Evolutionary conservation across 1,139 yeast species (phyloP).

Genomic region (Taphrina confusa): DNA sequence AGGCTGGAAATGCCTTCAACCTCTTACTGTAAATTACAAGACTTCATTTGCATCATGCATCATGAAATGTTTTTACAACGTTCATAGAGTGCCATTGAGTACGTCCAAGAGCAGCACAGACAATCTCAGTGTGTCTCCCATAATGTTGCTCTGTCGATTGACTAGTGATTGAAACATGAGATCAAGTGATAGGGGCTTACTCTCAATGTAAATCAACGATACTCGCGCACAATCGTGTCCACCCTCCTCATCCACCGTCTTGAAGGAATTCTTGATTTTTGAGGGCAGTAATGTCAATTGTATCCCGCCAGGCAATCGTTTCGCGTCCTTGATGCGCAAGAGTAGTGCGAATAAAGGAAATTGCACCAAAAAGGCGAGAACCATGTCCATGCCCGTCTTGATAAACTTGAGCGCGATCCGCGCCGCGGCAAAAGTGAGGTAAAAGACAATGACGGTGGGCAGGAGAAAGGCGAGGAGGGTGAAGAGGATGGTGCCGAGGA

Average conservation of each 20-base stretch:
- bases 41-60: background rate
- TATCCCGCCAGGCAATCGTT: constrained; percentile 71
- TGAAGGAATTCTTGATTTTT: background rate
- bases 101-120: constrained; percentile 19
- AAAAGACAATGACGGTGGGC: constrained; percentile 87
- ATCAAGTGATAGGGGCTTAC: constrained; percentile 21
- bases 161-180: constrained; percentile 29
- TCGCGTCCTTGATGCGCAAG: constrained; percentile 75
- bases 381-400: constrained; percentile 60
- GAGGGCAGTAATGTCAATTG: constrained; percentile 22
- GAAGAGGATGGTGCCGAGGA: constrained; percentile 84
- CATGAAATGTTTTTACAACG: background rate
- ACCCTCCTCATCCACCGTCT: background rate
- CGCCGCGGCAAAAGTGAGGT: constrained; percentile 66
- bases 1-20: constrained; percentile 30
- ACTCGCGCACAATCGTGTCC: constrained; percentile 14
- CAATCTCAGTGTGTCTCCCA: constrained; percentile 25
- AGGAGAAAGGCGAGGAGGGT: constrained; percentile 73
- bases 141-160: constrained; percentile 27
- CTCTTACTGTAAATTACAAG: constrained; percentile 5
- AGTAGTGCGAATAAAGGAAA: constrained; percentile 82
- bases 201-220: constrained; percentile 24
- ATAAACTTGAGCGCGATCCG: constrained; percentile 56
- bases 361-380: constrained; percentile 70
- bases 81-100: background rate